Base-by-base conservation (phyloP, 768 basidiomycete genomes). In the Hygrocybe coccinea region DNA sequence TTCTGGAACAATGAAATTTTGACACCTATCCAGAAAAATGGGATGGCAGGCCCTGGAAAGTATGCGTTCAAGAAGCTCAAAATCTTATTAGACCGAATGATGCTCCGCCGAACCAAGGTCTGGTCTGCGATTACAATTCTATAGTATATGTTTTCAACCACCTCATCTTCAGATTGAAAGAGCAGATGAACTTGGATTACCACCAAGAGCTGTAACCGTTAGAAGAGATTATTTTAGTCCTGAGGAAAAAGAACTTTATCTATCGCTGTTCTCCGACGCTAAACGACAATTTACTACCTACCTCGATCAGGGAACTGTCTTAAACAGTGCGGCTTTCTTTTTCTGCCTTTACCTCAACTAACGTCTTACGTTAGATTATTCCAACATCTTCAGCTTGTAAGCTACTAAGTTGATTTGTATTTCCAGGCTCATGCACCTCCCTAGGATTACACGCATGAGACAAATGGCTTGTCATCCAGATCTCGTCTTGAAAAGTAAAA, bases 1-100 rank as follows among this genome's bases (percentile, higher is more conserved):
- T 92, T 92, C 70, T 98, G 95, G 91, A 95, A 97, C 68, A 91
- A 88, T 59, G 91, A 97, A 70, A 95, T 99, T 59, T 73, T 98
- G 56, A 92, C 92, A 0, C 97, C 97, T 0, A 99, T 99, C 57
- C 94, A 97, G 70, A 92, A 87, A 68, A 76, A 87, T 58, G 95
- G 89, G 24, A 89, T 95, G 81, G 61, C 67, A 5, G 91, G 89
- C 1, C 84, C 88, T 2, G 95, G 95, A 9, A 76, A 78, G 60
- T 68, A 68, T 10, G 95, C 94, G 0, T 97, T 97, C 79, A 92
- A 89, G 74, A 97, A 97, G 71, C 77, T 98, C 57, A 89, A 85
- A 64, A 80, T 92, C 47, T 75, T 99, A 19, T 74, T 99, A 35
- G 91, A 95, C 65, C 75, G 91, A 48, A 91, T 97, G 90, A 98